Conservation (phyloP, 192 early-diverging fungal species). For the Phycomyces blakesleeanus region DNA sequence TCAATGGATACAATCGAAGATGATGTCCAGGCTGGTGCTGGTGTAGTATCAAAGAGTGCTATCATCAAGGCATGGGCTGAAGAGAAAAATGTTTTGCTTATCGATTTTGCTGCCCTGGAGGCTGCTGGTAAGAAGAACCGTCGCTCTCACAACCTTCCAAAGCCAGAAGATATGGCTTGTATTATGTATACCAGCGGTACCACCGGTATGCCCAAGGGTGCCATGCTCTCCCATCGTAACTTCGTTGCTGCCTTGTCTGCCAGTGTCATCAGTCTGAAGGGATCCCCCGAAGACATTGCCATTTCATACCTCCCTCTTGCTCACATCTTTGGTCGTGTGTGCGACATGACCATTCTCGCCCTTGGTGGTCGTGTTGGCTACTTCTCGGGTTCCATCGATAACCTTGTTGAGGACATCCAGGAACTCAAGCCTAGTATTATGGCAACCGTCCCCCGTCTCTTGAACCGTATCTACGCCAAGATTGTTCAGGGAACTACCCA, state of each 20-base stretch:
- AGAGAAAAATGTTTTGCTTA: conserved; percentile 54
- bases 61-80: conserved; percentile 60
- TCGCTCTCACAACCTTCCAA: conserved; percentile 52
- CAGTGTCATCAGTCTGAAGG: conserved; percentile 9
- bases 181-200: conserved; percentile 86
- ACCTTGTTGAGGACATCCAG: conserved; percentile 76
- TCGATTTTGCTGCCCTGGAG: conserved; percentile 59
- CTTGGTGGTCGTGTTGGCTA: conserved; percentile 73
- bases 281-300: conserved; percentile 14
- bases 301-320: conserved; percentile 83
- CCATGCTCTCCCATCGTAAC: conserved; percentile 76
- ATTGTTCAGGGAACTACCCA: conserved; percentile 56
- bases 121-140: conserved; percentile 54
- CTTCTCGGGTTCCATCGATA: conserved; percentile 66
- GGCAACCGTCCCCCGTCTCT: conserved; percentile 79
- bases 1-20: conserved; percentile 68
- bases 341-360: conserved; percentile 45
- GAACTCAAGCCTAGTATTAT: conserved; percentile 83
- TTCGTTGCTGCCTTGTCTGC: conserved; percentile 47
- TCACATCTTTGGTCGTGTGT: conserved; percentile 81
- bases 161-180: conserved; percentile 62
- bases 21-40: conserved; percentile 18
- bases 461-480: conserved; percentile 86
- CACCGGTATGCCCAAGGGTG: conserved; percentile 77
- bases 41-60: conserved; percentile 17